Percentiles rank a stretch among this genome's conserved stretches.
Conservation (phyloP, 2,329 filamentous ascomycete species). For the Verticillium isaacii region DNA sequence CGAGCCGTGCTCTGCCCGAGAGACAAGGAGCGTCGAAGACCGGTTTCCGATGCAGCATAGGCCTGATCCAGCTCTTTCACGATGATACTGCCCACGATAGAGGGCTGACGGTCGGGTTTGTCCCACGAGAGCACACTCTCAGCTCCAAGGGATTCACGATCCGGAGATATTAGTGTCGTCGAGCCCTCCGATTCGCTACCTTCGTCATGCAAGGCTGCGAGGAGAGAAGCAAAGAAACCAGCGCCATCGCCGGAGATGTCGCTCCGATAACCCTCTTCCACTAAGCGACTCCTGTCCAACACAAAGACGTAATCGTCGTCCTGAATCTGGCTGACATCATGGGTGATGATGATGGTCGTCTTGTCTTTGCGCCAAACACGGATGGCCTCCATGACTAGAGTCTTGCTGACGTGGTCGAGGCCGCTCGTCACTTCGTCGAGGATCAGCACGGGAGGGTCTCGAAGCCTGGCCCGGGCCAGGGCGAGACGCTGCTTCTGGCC, state of each 20-base stretch:
- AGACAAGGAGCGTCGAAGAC: neutral
- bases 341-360: conserved; percentile 91
- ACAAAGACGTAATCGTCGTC: conserved; percentile 75
- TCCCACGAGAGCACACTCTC: neutral
- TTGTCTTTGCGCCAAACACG: conserved; percentile 72
- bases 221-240: conserved; percentile 42
- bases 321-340: conserved; percentile 74
- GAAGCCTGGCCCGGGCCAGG: conserved; percentile 70
- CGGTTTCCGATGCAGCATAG: neutral
- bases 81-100: neutral
- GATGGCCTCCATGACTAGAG: conserved; percentile 68
- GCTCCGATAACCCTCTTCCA: conserved; percentile 62
- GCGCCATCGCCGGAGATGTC: conserved; percentile 41
- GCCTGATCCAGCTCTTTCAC: neutral
- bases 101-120: neutral
- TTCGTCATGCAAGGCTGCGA: conserved; percentile 16
- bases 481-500: conserved; percentile 81
- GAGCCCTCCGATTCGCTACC: neutral
- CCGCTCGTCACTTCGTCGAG: conserved; percentile 87
- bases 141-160: neutral
- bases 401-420: conserved; percentile 68
- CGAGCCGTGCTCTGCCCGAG: neutral
- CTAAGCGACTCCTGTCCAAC: conserved; percentile 63
- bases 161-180: neutral
- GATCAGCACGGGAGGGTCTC: conserved; percentile 75